Conservation (phyloP, 352 stramenopile genomes). For the Aphanomyces euteiches region DNA sequence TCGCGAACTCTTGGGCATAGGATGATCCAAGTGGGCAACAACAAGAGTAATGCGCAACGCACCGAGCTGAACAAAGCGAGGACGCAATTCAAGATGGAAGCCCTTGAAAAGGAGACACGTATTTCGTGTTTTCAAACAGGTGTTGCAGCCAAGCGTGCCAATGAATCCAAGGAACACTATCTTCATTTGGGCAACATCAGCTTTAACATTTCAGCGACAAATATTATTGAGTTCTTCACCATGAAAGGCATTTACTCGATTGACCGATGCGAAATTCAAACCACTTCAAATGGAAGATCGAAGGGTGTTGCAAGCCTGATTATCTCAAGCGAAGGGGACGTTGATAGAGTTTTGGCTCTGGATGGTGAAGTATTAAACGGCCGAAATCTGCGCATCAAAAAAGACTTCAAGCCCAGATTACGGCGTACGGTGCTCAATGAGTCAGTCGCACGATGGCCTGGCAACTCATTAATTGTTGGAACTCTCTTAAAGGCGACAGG, state of each 20-base stretch:
- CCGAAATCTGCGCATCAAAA: not conserved
- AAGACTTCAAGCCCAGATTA: not conserved
- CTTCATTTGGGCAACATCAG: not conserved
- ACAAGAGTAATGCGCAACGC: too few species aligned
- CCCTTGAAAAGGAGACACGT: too few species aligned
- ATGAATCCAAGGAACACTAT: too few species aligned
- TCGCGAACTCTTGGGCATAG: too few species aligned
- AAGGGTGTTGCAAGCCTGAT: not conserved
- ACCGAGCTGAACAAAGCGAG: too few species aligned
- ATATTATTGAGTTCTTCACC: not conserved
- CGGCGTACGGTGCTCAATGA: not conserved
- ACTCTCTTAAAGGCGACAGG: not conserved
- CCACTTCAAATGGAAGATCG: not conserved
- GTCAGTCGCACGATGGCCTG: not conserved
- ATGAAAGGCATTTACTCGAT: not conserved
- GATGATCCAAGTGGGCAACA: too few species aligned
- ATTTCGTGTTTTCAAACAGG: too few species aligned
- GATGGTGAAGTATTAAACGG: not conserved
- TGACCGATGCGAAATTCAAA: conserved; percentile 3
- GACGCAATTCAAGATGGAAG: too few species aligned
- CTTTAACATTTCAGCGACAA: not conserved
- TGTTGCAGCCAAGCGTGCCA: too few species aligned
- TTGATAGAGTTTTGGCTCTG: not conserved
- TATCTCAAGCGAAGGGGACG: not conserved
- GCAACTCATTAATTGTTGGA: not conserved